A percentile compares a stretch with the other conserved stretches of the same genome.
phyloP scores from a whole-genome alignment of 2,329 filamentous ascomycete genomes.

The Raffaelea arxii region DNA sequence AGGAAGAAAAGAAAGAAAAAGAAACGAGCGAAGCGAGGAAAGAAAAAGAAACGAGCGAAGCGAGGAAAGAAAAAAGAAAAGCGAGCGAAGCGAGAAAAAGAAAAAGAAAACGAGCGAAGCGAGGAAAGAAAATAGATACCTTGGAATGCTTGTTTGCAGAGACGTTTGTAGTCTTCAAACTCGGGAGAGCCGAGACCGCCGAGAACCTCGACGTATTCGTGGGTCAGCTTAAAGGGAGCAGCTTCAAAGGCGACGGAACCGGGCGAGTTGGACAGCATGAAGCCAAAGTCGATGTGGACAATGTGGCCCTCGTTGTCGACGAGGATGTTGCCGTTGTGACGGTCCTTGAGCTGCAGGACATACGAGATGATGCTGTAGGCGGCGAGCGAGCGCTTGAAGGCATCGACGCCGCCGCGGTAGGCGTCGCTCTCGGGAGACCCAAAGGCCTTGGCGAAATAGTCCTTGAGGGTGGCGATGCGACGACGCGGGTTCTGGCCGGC shows the following conservation, averaged over 20 bases:
- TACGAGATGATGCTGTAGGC: constrained; percentile 83
- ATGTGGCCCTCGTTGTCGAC: constrained; percentile 82
- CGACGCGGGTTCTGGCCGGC: constrained; percentile 63
- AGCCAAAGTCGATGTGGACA: constrained; percentile 82
- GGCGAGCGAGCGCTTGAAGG: constrained; percentile 72
- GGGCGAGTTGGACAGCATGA: constrained; percentile 81
- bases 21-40: not conserved
- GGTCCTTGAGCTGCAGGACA: constrained; percentile 73
- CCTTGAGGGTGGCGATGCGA: constrained; percentile 68
- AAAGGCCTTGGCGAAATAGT: constrained; percentile 76
- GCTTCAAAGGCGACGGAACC: constrained; percentile 79
- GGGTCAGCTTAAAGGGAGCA: constrained; percentile 72
- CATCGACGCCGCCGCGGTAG: constrained; percentile 63
- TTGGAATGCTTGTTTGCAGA: constrained; percentile 80
- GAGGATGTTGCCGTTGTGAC: constrained; percentile 79
- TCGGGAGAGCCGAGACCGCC: constrained; percentile 61
- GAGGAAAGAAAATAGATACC: too few relatives aligned
- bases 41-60: constrained; percentile 17
- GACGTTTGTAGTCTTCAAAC: constrained; percentile 64
- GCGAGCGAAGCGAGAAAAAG: too few relatives aligned
- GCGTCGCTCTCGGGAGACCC: constrained; percentile 59
- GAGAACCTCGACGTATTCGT: constrained; percentile 77
- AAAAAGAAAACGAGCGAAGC: too few relatives aligned
- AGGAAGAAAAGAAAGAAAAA: not conserved
- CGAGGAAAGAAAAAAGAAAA: too few relatives aligned